Base-by-base conservation (phyloP, 768 basidiomycete genomes). In the Rhodosporidiobolus sp. region DNA sequence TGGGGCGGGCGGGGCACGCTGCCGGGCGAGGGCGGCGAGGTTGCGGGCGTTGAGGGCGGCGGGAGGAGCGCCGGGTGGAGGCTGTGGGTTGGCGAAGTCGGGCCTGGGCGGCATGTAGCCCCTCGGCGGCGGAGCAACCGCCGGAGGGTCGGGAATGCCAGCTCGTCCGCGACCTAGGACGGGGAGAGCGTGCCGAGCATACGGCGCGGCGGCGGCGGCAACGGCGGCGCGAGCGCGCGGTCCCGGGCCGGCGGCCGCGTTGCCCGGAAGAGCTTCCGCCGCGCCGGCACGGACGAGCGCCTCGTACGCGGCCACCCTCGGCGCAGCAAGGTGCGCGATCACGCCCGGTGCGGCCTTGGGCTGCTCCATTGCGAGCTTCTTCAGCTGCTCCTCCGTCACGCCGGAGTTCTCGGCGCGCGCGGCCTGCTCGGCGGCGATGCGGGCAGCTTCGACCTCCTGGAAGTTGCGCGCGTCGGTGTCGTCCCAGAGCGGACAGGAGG, bases 381-480 rank as follows among this genome's bases (percentile, higher is more conserved):
- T 38, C 19, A 79, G 73, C 45, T 77, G 73, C 20, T 67, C 74
- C 5, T 66, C 68, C 12, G 63, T 45, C 43, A 79, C 57, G 12
- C 43, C 70, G 14, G 69, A 63, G 58, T 72, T 72, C n/a, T 30
- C 34, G 16, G 62, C 32, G 6, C 69, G 63, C 20, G 74, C 62
- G 3, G 65, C 50, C 7, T n/a, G 50, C 22, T 74, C 73, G 9
- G 76, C 76, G 22, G 55, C 63, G 22, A 64, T 14, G 14, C 74
- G 74, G 6, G 77, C 77, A 3, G 69, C 70, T 60, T 78, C 77
- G 58, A 78, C 63, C 32, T 67, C 74, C 11, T 73, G 56, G 30
- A 52, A 65, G 56, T 72, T 63, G 38, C 68, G 55, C 12, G 28
- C 8, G 19, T 38, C 38, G 38, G 38, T 43, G 38, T 43, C 38